These are phyloP conservation scores for Trypanosoma rangeli DNA, from an alignment of 208 protist species.

Conservation along the genomic window DNA sequence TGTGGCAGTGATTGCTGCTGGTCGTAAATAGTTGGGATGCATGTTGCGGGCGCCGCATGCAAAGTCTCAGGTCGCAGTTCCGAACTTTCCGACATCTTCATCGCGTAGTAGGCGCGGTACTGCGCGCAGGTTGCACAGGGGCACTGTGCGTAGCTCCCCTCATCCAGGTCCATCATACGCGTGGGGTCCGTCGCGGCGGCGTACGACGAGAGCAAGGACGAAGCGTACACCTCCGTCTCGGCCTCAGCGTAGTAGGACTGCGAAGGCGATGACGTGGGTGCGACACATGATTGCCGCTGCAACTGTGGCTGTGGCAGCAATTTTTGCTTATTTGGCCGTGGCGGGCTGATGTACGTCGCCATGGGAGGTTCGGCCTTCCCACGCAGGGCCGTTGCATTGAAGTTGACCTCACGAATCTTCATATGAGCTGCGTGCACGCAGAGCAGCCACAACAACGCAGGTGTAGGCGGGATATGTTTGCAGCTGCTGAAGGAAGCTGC, in stretches of 20 bases:
- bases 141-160: slow-evolving; percentile 41
- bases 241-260: background rate
- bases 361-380: slow-evolving; percentile 9
- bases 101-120: slow-evolving; percentile 37
- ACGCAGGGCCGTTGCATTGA: slow-evolving; percentile 25
- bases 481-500: background rate
- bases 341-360: slow-evolving; percentile 65
- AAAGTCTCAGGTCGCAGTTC: background rate
- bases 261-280: background rate
- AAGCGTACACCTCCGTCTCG: slow-evolving; percentile 6
- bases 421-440: slow-evolving; percentile 20
- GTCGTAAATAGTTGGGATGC: background rate
- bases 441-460: background rate
- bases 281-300: slow-evolving; percentile 2
- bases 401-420: slow-evolving; percentile 47
- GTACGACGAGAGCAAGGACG: background rate
- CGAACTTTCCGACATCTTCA: background rate
- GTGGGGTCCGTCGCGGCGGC: background rate
- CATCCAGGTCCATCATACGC: slow-evolving; percentile 27
- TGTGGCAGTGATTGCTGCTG: background rate
- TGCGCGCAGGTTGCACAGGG: slow-evolving; percentile 47
- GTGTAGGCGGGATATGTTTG: background rate
- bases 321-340: slow-evolving; percentile 33
- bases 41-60: background rate
- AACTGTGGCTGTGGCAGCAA: slow-evolving; percentile 10